phyloP scores from a whole-genome alignment of 306 rosid genomes.

The Castanea sativa region DNA sequence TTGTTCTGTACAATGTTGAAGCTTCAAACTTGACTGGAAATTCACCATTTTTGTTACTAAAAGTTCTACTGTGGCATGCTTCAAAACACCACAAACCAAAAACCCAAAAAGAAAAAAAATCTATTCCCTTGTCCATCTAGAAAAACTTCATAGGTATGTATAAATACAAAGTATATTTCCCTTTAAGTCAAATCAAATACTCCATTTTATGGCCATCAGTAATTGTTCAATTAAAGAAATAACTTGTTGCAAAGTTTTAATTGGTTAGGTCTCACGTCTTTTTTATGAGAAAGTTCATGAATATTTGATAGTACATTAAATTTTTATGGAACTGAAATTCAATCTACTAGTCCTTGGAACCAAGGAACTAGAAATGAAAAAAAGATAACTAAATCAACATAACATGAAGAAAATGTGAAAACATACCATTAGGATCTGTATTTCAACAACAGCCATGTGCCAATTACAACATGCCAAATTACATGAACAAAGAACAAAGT shows the following conservation, averaged over 20 bases:
- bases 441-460: conserved; percentile 2
- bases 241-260: too few species aligned
- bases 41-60: neutral
- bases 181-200: too few species aligned
- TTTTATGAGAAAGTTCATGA: neutral
- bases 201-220: too few species aligned
- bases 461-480: conserved; percentile 22
- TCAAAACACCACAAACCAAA: too few species aligned
- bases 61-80: too few species aligned
- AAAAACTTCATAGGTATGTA: too few species aligned
- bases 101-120: too few species aligned
- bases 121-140: too few species aligned
- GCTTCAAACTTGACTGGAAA: neutral
- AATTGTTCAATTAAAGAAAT: too few species aligned
- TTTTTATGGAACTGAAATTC: neutral
- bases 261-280: too few species aligned
- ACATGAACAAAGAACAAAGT: conserved; percentile 7
- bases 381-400: neutral
- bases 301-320: neutral
- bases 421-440: conserved; percentile 51
- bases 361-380: neutral
- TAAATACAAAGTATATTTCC: too few species aligned
- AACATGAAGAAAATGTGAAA: neutral
- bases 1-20: neutral
- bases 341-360: neutral